Base-by-base conservation (phyloP, 1,284 basidiomycete genomes). In the Puccinia coronata region DNA sequence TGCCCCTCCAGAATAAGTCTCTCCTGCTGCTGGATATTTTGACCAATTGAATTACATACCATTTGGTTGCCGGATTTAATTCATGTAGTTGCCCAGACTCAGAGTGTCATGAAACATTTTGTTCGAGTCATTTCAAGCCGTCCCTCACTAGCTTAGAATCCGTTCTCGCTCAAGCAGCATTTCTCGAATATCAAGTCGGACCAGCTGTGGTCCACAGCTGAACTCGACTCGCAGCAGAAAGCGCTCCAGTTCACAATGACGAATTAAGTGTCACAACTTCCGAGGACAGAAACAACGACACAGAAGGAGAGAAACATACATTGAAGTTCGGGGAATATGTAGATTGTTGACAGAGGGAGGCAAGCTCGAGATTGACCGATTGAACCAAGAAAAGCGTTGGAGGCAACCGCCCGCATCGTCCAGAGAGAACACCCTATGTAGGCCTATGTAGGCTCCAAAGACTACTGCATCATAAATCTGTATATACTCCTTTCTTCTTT, bases 61-160 rank as follows among this genome's bases (percentile, higher is more conserved):
- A n/a, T n/a, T n/a, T n/a, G n/a, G 0, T 14, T 14, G 8, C 4
- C 28, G 2, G 11, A 18, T 59, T n/a, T 8, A 31, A 4, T 34
- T 59, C 59, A 20, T 18, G n/a, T 25, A 80, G 78, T 49, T 80
- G 78, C 55, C 70, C n/a, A n/a, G n/a, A n/a, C n/a, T n/a, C 51
- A 5, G 65, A 80, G 59, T 80, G 78, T 43, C n/a, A 53, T 34
- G 63, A 80, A 51, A 63, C 43, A 28, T 80, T 72, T 36, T 80
- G 78, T 25, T 80, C 78, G 39, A 69, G 67, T 28, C 78, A 80
- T 73, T 80, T 63, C 47, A 72, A 73, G 59, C 65, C 77, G 18
- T 79, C 77, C 2, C 16, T 79, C 23, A 25, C 59, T 23, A 55
- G 55, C 34, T 73, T 47, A 41, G 71, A 47, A 61, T 61, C 39